A percentile compares a stretch with the other conserved stretches of the same genome.
Evolutionary conservation across 108 stramenopile species (phyloP).

Genomic region (Conticribra guillardii): DNA sequence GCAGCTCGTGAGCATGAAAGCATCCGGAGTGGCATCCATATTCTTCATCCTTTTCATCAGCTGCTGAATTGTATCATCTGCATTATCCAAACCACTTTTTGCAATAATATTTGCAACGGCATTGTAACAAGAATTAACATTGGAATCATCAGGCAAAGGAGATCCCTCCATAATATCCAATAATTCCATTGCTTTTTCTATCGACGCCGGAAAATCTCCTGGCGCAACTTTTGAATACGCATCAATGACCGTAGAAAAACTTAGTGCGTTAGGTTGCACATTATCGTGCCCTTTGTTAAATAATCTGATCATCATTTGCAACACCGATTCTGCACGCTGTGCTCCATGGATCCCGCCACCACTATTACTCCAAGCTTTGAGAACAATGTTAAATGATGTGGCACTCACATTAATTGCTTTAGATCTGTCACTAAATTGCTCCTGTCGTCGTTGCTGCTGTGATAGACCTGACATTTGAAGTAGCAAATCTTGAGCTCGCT

Average conservation of each 20-base stretch:
- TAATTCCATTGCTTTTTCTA: constrained; percentile 35
- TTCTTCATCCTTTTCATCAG: constrained; percentile 46
- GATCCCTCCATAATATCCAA: constrained; percentile 34
- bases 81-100: constrained; percentile 20
- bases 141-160: constrained; percentile 14
- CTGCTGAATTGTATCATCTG: constrained; percentile 14
- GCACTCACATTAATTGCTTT: constrained; percentile 10
- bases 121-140: constrained; percentile 46
- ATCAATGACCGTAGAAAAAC: constrained; percentile 45
- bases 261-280: constrained; percentile 31
- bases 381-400: constrained; percentile 51
- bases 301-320: constrained; percentile 41
- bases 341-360: constrained; percentile 39
- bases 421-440: neutral
- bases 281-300: constrained; percentile 26
- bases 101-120: constrained; percentile 35
- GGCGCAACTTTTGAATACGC: constrained; percentile 39
- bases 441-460: constrained; percentile 11
- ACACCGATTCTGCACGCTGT: constrained; percentile 34
- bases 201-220: constrained; percentile 3
- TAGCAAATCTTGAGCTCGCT: constrained; percentile 39
- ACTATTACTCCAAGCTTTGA: constrained; percentile 49
- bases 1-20: constrained; percentile 18
- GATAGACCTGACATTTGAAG: constrained; percentile 40
- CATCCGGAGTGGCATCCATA: constrained; percentile 42